These are phyloP conservation scores for Amanita rubescens DNA, from an alignment of 768 basidiomycete genomes.

Conservation along the genomic window DNA sequence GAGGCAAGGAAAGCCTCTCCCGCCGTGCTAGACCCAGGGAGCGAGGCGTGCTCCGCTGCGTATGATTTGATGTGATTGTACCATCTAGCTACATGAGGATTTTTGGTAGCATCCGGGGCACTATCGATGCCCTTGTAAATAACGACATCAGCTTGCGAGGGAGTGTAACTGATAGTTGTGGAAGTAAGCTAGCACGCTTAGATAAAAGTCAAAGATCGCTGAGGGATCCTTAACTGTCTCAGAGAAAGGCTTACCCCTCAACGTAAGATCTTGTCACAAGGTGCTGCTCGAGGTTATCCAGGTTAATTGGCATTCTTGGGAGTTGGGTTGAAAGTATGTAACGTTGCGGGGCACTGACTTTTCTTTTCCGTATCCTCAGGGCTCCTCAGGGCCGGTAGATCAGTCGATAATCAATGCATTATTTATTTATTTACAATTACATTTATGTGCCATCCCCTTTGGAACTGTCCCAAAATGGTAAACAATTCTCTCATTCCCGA, in stretches of 20 bases:
- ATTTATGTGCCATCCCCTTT: no score
- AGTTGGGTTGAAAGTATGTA: conserved; percentile 5
- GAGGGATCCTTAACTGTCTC: neutral
- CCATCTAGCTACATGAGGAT: conserved; percentile 83
- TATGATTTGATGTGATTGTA: conserved; percentile 92
- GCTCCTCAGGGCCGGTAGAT: conserved; percentile 15
- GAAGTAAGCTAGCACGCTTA: conserved; percentile 8
- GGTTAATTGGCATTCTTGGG: conserved; percentile 55
- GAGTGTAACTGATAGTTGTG: conserved; percentile 57
- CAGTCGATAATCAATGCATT: conserved; percentile 1
- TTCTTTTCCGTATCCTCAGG: conserved; percentile 16
- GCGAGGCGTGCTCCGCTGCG: conserved; percentile 62
- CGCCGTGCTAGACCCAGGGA: conserved; percentile 82
- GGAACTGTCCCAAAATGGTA: no score
- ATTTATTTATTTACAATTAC: neutral
- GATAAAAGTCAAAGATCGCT: neutral
- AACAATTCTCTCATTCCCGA: neutral
- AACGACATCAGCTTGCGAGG: conserved; percentile 90
- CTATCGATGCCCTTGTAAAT: conserved; percentile 78
- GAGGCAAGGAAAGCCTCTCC: conserved; percentile 63
- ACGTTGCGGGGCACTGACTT: conserved; percentile 5
- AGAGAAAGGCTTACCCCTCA: conserved; percentile 64
- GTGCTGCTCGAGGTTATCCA: conserved; percentile 75
- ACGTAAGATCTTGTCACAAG: conserved; percentile 84
- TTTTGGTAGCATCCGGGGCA: conserved; percentile 53